Conservation (phyloP, 257 asterid species). For the Scutellaria baicalensis region DNA sequence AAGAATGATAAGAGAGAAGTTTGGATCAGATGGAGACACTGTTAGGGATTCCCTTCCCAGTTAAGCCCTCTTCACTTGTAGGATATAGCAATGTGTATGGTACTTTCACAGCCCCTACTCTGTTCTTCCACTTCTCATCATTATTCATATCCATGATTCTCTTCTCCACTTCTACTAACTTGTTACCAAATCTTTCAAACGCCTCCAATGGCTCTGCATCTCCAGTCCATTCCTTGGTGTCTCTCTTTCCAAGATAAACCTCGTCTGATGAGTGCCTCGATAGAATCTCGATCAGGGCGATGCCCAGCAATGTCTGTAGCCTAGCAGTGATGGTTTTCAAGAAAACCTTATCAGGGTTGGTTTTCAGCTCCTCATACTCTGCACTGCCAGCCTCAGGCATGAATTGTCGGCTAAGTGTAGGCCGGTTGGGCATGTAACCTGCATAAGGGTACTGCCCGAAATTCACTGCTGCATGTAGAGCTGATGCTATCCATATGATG, state of each 20-base stretch:
- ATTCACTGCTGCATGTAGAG: conserved; percentile 42
- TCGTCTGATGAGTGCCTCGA: conserved; percentile 44
- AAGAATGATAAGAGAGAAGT: background rate
- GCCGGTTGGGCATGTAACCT: conserved; percentile 45
- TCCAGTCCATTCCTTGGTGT: conserved; percentile 33
- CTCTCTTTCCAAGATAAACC: conserved; percentile 42
- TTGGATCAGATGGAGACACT: conserved; percentile 28
- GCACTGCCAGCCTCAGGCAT: conserved; percentile 36
- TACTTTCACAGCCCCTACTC: conserved; percentile 32
- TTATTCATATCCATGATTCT: conserved; percentile 25
- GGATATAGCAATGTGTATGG: conserved; percentile 44
- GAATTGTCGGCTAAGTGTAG: conserved; percentile 35
- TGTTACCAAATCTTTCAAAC: conserved; percentile 27
- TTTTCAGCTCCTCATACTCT: conserved; percentile 28
- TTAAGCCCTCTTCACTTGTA: conserved; percentile 31
- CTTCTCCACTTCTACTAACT: conserved; percentile 25
- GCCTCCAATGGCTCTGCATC: conserved; percentile 25
- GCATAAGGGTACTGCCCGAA: conserved; percentile 47
- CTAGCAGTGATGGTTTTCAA: conserved; percentile 37
- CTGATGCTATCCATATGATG: conserved; percentile 39
- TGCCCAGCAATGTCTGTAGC: conserved; percentile 37
- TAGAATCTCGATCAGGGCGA: conserved; percentile 37
- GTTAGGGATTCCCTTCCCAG: conserved; percentile 49
- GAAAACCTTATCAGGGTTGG: conserved; percentile 31
- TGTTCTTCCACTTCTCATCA: conserved; percentile 29